Base-by-base conservation (phyloP, 2,329 filamentous ascomycete species). In the Microcyclospora pomicola region DNA sequence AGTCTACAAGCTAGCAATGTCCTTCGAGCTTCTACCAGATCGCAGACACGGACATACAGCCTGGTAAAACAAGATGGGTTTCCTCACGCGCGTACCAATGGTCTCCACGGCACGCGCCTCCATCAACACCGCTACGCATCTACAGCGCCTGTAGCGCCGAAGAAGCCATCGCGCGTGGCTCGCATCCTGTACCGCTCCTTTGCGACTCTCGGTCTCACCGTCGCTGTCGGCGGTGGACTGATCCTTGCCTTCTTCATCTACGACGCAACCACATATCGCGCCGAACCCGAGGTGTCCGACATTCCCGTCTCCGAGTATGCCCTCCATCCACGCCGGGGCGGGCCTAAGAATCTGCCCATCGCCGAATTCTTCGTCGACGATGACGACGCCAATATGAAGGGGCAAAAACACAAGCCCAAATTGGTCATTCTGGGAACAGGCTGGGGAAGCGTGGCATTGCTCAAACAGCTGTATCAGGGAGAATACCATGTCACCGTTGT, bases 401-500 rank as follows among this genome's bases (percentile, higher is more conserved):
- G 65, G 35, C 75, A 79, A 58, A 91, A 85, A 62, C 73, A 87
- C 54, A 98, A 98, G 66, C 91, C 91, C 4, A 83, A 82, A 54
- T 66, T 98, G 51, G 91, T 98, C 31, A 82, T 98, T 41, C 64
- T 98, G 27, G 91, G 91, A 14, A 87, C 87, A 12, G 91, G 91
- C 33, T 98, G 91, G 91, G 91, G 87, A 38, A 85, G 85, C 52
- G 82, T 98, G 43, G 84, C 88, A 4, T 66, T 98, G 42, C 65
- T 98, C 49, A 98, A 98, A 65, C 80, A 84, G 44, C 63, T 98
- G 45, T 82, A 88, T 44, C 80, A 86, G 0, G 84, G 87, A 10
- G 84, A 95, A 51, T 98, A 95, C 57, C 87, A 98, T 60, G 80
- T 98, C 49, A 96, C 88, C 4, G 81, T 98, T 30, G 80, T 98